Evolutionary conservation across 495 filamentous ascomycete species (phyloP).

Genomic region (Pseudomonodictys pantanalensis): DNA sequence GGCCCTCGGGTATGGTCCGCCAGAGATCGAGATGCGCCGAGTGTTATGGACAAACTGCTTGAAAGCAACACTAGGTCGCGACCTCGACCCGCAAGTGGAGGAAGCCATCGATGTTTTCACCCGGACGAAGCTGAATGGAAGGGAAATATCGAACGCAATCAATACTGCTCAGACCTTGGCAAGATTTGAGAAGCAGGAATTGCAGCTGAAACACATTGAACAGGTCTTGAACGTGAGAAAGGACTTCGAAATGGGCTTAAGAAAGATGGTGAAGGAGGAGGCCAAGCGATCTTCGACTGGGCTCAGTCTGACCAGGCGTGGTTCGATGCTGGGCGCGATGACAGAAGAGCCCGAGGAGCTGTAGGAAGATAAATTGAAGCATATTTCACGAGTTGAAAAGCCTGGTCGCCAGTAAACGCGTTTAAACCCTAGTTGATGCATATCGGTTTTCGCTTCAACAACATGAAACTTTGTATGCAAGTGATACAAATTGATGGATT

Average conservation of each 20-base stretch:
- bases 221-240: constrained; percentile 32
- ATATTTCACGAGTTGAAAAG: too few species aligned
- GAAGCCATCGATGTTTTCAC: constrained; percentile 17
- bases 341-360: constrained; percentile 9
- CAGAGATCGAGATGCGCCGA: constrained; percentile 6
- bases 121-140: constrained; percentile 35
- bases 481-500: too few species aligned
- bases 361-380: background rate
- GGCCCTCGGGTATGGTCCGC: constrained; percentile 40
- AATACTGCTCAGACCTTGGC: constrained; percentile 45
- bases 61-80: background rate
- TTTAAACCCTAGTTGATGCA: too few species aligned
- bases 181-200: constrained; percentile 23
- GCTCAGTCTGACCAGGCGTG: constrained; percentile 7
- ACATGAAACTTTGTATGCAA: too few species aligned
- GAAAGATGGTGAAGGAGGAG: constrained; percentile 7
- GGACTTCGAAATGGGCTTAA: constrained; percentile 27
- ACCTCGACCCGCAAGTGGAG: constrained; percentile 14
- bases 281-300: background rate
- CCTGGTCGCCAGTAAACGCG: too few species aligned
- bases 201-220: constrained; percentile 35
- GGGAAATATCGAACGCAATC: constrained; percentile 42
- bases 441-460: too few species aligned
- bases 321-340: constrained; percentile 16
- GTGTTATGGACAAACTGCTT: constrained; percentile 22